Percentiles rank a stretch among this genome's conserved stretches.
These are phyloP conservation scores for Cantharellus cinnabarinus DNA, from an alignment of 768 basidiomycete genomes.

Conservation along the genomic window DNA sequence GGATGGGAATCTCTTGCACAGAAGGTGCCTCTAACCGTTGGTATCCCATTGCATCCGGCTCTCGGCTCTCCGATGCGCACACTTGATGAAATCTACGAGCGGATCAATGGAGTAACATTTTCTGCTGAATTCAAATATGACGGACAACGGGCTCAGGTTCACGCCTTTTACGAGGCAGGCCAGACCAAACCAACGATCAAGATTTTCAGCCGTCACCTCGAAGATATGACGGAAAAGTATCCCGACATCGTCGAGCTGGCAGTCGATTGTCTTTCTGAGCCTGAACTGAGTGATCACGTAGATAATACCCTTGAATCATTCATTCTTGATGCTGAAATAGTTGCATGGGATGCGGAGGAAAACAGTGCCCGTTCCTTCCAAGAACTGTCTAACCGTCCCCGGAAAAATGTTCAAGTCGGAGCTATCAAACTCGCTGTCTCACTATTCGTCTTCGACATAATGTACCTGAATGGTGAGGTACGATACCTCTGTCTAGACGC, in stretches of 20 bases:
- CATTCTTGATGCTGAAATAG: constrained; percentile 73
- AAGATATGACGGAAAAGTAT: constrained; percentile 90
- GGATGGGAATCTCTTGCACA: constrained; percentile 41
- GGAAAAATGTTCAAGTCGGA: constrained; percentile 57
- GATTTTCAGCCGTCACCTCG: constrained; percentile 75
- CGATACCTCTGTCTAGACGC: constrained; percentile 13
- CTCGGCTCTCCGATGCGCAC: constrained; percentile 75
- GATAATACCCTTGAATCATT: constrained; percentile 25
- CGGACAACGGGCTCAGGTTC: constrained; percentile 70
- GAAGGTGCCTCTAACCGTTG: constrained; percentile 46
- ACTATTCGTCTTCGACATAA: constrained; percentile 76
- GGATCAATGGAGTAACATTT: constrained; percentile 45
- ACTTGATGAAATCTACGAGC: constrained; percentile 61
- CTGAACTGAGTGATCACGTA: background rate
- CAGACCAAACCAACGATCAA: constrained; percentile 21
- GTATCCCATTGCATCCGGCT: constrained; percentile 69
- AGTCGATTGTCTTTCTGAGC: background rate
- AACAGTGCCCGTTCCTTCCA: constrained; percentile 63
- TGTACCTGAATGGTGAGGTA: constrained; percentile 68
- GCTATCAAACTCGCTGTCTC: constrained; percentile 63
- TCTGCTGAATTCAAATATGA: constrained; percentile 85
- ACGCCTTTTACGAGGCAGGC: constrained; percentile 19
- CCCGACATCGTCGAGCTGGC: constrained; percentile 56
- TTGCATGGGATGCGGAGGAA: constrained; percentile 49
- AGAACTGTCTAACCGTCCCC: constrained; percentile 64